Base-by-base conservation (phyloP, 805 yeast species). In the Metschnikowia amazonensis region DNA sequence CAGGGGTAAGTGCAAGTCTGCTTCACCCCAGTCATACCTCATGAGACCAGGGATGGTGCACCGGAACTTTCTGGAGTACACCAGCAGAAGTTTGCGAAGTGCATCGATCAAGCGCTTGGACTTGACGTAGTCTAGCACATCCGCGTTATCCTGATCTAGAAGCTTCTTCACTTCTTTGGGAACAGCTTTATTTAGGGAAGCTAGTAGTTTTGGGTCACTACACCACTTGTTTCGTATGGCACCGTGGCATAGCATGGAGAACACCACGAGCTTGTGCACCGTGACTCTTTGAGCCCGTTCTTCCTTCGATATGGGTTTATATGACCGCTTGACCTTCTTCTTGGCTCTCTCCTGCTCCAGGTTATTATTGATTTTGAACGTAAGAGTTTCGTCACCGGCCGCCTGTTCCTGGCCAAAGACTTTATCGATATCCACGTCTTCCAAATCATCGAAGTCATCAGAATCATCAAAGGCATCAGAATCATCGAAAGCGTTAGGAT, bases 101-200 rank as follows among this genome's bases (percentile, higher is more conserved):
- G 92, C 87, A 60, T 89, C 97, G 2, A 90, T 68, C 27, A 94
- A 73, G 53, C 80, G 74, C 44, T 95, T 69, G 0, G 95, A 71
- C 47, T 76, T 75, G 17, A 82, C 79, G 32, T 62, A 60, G 17
- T 43, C 53, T 21, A 57, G 44, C 6, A 55, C 51, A 9, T 53
- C 46, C 9, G 32, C 43, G 5, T 39, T 23, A 14, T 50, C 51
- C 31, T 50, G 60, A 16, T 57, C 73, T 23, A 84, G 60, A 45
- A 82, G 76, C 4, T 66, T 65, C 29, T 70, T 63, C 0, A 79
- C 62, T 3, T 65, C 62, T 0, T 65, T 63, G 0, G 94, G 81
- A 0, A 87, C 69, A 1, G 74, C 54, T 13, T 64, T 64, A 20
- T 70, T 61, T 11, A 89, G 62, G 8, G 55, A 52, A 14, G 53